Evolutionary conservation across 345 rosid species (phyloP).

Genomic region (Cardamine occulta): DNA sequence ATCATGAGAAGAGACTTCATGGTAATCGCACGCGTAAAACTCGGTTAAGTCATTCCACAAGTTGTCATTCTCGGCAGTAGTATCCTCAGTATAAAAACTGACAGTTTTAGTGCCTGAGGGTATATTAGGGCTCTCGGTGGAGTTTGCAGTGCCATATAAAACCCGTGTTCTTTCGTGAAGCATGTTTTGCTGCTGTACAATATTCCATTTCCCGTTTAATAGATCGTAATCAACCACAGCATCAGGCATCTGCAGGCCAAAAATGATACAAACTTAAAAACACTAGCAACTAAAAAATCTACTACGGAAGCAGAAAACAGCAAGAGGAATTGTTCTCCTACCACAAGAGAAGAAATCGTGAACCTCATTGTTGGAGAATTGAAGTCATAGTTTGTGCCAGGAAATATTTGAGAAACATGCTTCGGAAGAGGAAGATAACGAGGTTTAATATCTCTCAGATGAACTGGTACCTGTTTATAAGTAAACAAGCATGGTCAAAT

Average conservation of each 20-base stretch:
- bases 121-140: slow-evolving; percentile 48
- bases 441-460: slow-evolving; percentile 70
- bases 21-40: slow-evolving; percentile 79
- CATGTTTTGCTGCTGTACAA: slow-evolving; percentile 91
- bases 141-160: slow-evolving; percentile 74
- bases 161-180: slow-evolving; percentile 88
- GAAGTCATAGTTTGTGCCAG: slow-evolving; percentile 91
- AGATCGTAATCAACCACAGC: slow-evolving; percentile 93
- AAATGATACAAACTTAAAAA: background rate
- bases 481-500: slow-evolving; percentile 3
- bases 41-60: slow-evolving; percentile 93
- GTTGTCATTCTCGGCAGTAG: slow-evolving; percentile 58
- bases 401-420: slow-evolving; percentile 68
- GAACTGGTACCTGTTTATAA: slow-evolving; percentile 54
- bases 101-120: slow-evolving; percentile 45
- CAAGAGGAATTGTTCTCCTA: slow-evolving; percentile 43
- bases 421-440: slow-evolving; percentile 83
- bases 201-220: slow-evolving; percentile 81
- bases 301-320: background rate
- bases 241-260: slow-evolving; percentile 79
- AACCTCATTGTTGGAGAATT: slow-evolving; percentile 79
- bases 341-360: slow-evolving; percentile 91
- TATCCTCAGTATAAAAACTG: slow-evolving; percentile 48
- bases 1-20: slow-evolving; percentile 70
- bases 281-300: background rate